Percentiles rank a stretch among this genome's conserved stretches.
Evolutionary conservation across 1,284 basidiomycete genomes (phyloP).

Genomic region (Tilletia setariae): DNA sequence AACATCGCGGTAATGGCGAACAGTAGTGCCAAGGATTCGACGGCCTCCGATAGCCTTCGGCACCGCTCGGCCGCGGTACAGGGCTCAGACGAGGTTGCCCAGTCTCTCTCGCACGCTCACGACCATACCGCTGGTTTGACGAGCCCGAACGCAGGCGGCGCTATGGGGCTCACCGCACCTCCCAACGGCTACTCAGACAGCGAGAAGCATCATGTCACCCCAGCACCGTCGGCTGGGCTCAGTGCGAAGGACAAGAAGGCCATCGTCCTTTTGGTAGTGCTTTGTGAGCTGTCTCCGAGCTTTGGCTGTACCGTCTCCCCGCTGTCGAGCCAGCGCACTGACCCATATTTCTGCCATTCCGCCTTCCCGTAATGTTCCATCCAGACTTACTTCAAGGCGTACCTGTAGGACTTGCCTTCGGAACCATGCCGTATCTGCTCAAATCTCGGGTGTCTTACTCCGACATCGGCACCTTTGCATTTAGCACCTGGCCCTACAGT

Average conservation of each 20-base stretch:
- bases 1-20: no score
- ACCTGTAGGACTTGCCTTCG: conserved; percentile 72
- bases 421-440: conserved; percentile 93
- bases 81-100: neutral
- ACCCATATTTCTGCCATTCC: neutral
- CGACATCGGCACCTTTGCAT: conserved; percentile 88
- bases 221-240: neutral
- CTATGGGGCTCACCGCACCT: neutral
- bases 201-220: neutral
- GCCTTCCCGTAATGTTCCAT: neutral
- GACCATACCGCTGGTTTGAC: neutral
- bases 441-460: conserved; percentile 93
- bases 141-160: neutral
- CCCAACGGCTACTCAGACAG: neutral
- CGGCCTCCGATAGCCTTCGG: neutral
- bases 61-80: neutral
- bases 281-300: conserved; percentile 67
- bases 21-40: neutral
- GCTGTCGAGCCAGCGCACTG: neutral
- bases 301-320: neutral
- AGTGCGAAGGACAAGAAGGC: conserved; percentile 71
- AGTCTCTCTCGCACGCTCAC: neutral
- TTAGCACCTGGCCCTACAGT: conserved; percentile 94
- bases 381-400: conserved; percentile 88
- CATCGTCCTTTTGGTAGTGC: conserved; percentile 77